Evolutionary conservation across 2,329 filamentous ascomycete genomes (phyloP).

Genomic region (Phyllosticta citriasiana): DNA sequence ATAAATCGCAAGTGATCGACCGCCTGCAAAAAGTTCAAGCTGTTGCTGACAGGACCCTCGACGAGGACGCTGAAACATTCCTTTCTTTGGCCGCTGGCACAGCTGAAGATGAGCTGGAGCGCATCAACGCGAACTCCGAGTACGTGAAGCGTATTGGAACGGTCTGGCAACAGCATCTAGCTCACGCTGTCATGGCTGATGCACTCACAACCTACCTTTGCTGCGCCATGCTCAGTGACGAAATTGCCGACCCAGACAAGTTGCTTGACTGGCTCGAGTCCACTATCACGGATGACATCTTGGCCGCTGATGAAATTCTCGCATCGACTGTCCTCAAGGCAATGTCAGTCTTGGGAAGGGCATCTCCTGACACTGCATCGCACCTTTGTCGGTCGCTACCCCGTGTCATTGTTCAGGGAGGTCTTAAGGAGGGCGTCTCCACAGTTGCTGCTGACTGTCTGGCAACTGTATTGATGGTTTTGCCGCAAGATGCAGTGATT

Average conservation of each 20-base stretch:
- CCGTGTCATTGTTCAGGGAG: constrained; percentile 78
- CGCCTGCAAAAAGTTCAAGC: constrained; percentile 39
- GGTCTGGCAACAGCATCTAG: constrained; percentile 74
- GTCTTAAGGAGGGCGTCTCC: constrained; percentile 58
- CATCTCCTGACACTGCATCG: constrained; percentile 63
- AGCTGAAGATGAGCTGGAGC: constrained; percentile 71
- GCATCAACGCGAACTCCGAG: constrained; percentile 81
- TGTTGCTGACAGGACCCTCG: constrained; percentile 12
- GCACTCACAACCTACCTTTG: constrained; percentile 77
- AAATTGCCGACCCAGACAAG: constrained; percentile 66
- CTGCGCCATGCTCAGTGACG: constrained; percentile 72
- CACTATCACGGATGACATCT: constrained; percentile 63
- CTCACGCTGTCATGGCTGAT: constrained; percentile 74
- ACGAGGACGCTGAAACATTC: constrained; percentile 22
- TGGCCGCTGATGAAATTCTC: constrained; percentile 72
- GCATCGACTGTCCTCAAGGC: constrained; percentile 70
- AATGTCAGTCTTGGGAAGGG: constrained; percentile 69
- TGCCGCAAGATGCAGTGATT: constrained; percentile 89
- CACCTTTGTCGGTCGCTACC: constrained; percentile 70
- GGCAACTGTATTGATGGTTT: constrained; percentile 65
- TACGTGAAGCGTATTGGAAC: constrained; percentile 74
- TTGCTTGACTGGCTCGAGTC: constrained; percentile 81
- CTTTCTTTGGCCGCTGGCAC: constrained; percentile 56
- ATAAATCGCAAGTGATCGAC: constrained; percentile 58
- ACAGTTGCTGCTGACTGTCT: constrained; percentile 74